These are phyloP conservation scores for Posidonia australis DNA, from an alignment of 106 monocot species.

Conservation along the genomic window DNA sequence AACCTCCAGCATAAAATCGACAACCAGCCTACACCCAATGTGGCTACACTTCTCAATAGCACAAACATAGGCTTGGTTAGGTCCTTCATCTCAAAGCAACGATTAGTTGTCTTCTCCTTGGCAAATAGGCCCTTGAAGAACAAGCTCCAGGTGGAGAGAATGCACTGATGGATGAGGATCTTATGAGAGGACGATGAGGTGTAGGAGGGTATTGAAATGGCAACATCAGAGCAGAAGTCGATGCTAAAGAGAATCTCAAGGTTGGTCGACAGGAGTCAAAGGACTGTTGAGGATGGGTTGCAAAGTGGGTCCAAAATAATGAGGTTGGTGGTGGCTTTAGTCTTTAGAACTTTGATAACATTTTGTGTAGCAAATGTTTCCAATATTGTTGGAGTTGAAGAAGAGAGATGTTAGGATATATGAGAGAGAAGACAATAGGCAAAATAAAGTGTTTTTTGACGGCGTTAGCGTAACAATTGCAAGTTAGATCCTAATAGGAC, in stretches of 20 bases:
- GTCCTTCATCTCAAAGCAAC: conserved; percentile 23
- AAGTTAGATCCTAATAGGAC: too few species aligned
- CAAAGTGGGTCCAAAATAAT: not conserved
- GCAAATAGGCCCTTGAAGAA: conserved; percentile 46
- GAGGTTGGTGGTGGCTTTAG: too few species aligned
- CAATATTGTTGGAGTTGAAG: conserved; percentile 35
- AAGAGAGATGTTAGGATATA: too few species aligned
- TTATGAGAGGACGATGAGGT: conserved; percentile 6
- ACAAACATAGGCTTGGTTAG: too few species aligned
- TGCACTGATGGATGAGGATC: conserved; percentile 54
- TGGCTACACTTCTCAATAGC: conserved; percentile 52
- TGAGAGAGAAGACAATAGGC: too few species aligned
- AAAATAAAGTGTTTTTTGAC: too few species aligned
- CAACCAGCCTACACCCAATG: conserved; percentile 43
- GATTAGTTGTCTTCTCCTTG: not conserved
- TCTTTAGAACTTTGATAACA: too few species aligned
- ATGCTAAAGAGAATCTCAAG: conserved; percentile 34
- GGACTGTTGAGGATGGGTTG: conserved; percentile 44
- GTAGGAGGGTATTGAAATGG: conserved; percentile 14
- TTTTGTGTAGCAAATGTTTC: conserved; percentile 25
- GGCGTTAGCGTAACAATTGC: too few species aligned
- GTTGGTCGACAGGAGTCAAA: conserved; percentile 61
- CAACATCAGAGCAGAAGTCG: conserved; percentile 37
- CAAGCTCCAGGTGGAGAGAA: conserved; percentile 65
- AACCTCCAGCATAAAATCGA: conserved; percentile 57